phyloP scores from a whole-genome alignment of 192 early-diverging fungal species.

The Chytriomyces confervae region DNA sequence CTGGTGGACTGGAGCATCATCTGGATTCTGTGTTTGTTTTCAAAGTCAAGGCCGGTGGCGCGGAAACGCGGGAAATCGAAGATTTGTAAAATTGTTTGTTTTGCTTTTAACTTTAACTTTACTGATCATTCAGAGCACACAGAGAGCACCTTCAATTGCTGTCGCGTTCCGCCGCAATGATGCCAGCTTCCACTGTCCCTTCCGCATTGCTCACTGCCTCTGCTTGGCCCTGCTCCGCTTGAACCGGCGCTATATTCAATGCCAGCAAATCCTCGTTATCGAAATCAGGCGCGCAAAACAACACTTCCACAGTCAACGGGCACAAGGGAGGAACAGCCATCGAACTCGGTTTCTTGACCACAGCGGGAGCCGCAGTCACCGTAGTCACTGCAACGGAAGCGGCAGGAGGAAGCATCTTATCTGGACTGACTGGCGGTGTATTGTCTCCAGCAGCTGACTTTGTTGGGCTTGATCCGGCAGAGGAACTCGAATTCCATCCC shows the following conservation, averaged over 20 bases:
- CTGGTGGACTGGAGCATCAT: no score
- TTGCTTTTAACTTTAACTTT: no score
- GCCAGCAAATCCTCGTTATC: background rate
- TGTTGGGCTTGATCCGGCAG: background rate
- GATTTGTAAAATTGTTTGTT: no score
- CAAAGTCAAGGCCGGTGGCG: no score
- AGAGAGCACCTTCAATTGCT: no score
- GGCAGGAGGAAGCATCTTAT: background rate
- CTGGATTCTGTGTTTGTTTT: no score
- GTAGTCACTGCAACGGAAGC: background rate
- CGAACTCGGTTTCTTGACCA: background rate
- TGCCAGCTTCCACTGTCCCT: no score
- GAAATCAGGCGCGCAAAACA: slow-evolving; percentile 25
- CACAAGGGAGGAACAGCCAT: slow-evolving; percentile 21
- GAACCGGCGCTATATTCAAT: background rate
- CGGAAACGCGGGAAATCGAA: no score
- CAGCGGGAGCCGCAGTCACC: background rate
- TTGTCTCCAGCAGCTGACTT: background rate
- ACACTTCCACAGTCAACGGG: slow-evolving; percentile 15
- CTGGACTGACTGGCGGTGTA: slow-evolving; percentile 2
- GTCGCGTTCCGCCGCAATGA: no score
- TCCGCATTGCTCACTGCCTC: no score
- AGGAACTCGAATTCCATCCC: background rate
- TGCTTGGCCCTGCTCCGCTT: no score
- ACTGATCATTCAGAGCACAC: no score